These are phyloP conservation scores for Trametes gibbosa DNA, from an alignment of 768 basidiomycete species.

Conservation along the genomic window DNA sequence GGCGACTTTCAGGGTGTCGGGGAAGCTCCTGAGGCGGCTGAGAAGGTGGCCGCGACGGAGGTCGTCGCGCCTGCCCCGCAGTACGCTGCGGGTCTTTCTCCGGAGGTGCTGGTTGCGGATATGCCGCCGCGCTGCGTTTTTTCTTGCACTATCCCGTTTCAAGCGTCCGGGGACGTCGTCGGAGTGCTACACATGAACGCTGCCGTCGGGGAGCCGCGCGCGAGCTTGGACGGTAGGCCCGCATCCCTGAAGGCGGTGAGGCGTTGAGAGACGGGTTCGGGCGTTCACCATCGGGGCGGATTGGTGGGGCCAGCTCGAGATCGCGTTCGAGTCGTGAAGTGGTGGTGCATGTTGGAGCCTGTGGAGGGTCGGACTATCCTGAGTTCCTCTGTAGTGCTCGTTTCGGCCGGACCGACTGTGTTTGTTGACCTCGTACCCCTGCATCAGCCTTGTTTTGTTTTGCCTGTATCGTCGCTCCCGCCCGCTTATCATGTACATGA, in stretches of 20 bases:
- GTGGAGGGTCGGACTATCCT: background rate
- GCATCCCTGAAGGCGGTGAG: background rate
- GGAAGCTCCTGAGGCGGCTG: background rate
- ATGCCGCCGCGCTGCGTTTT: background rate
- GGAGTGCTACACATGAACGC: background rate
- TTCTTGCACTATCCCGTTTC: background rate
- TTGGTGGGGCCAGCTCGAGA: background rate
- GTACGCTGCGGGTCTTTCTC: background rate
- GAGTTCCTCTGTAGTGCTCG: background rate
- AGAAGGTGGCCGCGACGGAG: background rate
- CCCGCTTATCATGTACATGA: background rate
- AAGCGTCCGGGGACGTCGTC: background rate
- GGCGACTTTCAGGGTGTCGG: background rate
- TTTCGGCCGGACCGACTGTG: conserved; percentile 3
- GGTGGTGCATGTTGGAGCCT: no score
- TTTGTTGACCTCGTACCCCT: background rate
- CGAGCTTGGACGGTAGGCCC: background rate
- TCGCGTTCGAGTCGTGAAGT: background rate
- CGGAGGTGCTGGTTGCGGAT: background rate
- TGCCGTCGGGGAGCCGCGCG: background rate
- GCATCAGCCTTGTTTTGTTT: background rate
- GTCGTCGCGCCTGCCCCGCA: background rate
- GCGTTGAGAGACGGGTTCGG: background rate
- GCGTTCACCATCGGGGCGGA: background rate
- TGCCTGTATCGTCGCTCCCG: background rate